Percentiles rank a stretch among this genome's conserved stretches.
phyloP scores from a whole-genome alignment of 768 basidiomycete species.

The Pisolithus tinctorius region DNA sequence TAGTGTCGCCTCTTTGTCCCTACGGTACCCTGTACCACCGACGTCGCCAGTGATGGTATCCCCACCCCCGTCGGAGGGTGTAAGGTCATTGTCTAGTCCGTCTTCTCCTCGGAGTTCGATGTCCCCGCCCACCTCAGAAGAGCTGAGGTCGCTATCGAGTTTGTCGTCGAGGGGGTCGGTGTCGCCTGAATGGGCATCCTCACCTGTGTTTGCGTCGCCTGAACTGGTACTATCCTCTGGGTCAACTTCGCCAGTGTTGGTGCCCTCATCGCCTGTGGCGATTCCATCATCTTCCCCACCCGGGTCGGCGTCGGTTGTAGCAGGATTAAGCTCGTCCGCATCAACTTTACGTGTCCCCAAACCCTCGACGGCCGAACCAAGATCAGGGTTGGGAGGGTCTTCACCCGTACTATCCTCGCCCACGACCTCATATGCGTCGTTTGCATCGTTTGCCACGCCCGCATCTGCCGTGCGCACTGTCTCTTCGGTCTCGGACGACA shows the following conservation, averaged over 20 bases:
- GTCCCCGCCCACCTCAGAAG: constrained; percentile 12
- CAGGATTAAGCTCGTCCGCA: not conserved
- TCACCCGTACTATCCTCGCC: constrained; percentile 6
- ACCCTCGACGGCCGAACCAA: constrained; percentile 1
- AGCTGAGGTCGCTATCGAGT: constrained; percentile 5
- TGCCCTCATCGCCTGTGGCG: not conserved
- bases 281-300: not conserved
- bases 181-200: too few species aligned
- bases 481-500: constrained; percentile 14
- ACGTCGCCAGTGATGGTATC: constrained; percentile 23
- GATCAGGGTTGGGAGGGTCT: not conserved
- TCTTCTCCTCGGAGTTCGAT: constrained; percentile 7
- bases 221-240: too few species aligned
- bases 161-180: not conserved
- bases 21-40: constrained; percentile 24
- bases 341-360: constrained; percentile 2
- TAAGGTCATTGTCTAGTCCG: not conserved
- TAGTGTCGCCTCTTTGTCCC: constrained; percentile 21
- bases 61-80: constrained; percentile 9
- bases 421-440: constrained; percentile 7
- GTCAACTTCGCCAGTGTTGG: too few species aligned
- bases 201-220: too few species aligned
- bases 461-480: constrained; percentile 9
- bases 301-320: not conserved
- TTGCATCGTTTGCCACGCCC: constrained; percentile 21